Evolutionary conservation across 495 filamentous ascomycete genomes (phyloP).

Genomic region (Aspergillus saccharolyticus): DNA sequence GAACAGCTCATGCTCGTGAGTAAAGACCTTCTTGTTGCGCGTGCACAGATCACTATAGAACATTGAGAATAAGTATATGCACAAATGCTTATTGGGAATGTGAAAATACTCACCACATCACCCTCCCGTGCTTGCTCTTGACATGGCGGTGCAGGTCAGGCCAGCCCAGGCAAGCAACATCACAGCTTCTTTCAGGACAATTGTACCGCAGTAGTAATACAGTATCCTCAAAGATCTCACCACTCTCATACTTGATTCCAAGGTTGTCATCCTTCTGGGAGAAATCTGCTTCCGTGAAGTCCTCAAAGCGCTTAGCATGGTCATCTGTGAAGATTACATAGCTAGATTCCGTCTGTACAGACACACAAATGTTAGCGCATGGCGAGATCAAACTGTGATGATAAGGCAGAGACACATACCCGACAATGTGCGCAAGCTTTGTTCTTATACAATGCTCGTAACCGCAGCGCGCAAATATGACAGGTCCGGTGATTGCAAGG

Average conservation of each 20-base stretch:
- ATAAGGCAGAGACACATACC: constrained; percentile 44
- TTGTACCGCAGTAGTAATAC: constrained; percentile 88
- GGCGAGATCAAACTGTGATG: not conserved
- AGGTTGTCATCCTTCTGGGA: constrained; percentile 71
- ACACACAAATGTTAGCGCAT: constrained; percentile 5
- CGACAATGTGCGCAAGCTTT: constrained; percentile 93
- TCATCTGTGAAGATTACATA: constrained; percentile 92
- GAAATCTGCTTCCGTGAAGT: constrained; percentile 69
- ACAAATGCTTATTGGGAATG: not conserved
- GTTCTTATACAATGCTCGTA: constrained; percentile 91
- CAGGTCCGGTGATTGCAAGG: constrained; percentile 95
- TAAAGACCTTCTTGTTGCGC: constrained; percentile 94
- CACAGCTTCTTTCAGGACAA: constrained; percentile 79
- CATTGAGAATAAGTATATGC: constrained; percentile 1
- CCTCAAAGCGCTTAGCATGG: constrained; percentile 70
- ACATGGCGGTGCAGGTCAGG: constrained; percentile 92
- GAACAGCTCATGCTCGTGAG: constrained; percentile 96
- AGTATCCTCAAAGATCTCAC: constrained; percentile 84
- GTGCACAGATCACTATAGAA: constrained; percentile 73
- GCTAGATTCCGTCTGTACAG: constrained; percentile 61
- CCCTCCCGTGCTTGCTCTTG: constrained; percentile 68
- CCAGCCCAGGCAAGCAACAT: constrained; percentile 89
- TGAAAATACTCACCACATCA: constrained; percentile 66
- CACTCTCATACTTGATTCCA: constrained; percentile 83
- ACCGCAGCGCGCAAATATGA: constrained; percentile 85